phyloP scores from a whole-genome alignment of 805 yeast genomes.

The Candida nitratophila region DNA sequence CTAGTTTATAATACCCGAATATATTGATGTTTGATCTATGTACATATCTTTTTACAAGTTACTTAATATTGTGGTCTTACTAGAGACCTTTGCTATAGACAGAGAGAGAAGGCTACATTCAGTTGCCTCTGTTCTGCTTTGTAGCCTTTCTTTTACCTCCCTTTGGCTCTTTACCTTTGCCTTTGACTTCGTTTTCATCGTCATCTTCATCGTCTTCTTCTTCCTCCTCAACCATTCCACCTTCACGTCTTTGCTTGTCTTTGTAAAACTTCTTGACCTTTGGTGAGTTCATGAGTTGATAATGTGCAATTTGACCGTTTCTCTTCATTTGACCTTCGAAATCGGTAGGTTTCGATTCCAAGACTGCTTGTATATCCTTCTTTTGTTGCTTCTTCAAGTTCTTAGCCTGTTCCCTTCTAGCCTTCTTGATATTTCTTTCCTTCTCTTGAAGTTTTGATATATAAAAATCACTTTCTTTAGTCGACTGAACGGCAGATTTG shows the following conservation, averaged over 20 bases:
- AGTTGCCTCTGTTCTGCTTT: background rate
- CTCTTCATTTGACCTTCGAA: slow-evolving; percentile 13
- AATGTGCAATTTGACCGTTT: slow-evolving; percentile 22
- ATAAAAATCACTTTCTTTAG: slow-evolving; percentile 24
- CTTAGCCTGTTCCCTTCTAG: slow-evolving; percentile 18
- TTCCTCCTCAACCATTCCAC: slow-evolving; percentile 14
- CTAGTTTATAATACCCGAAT: no score
- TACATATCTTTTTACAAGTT: background rate
- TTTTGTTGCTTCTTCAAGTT: slow-evolving; percentile 16
- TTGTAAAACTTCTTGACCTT: slow-evolving; percentile 12
- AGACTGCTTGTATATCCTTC: slow-evolving; percentile 17
- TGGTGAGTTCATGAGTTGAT: slow-evolving; percentile 18
- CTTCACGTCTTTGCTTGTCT: background rate
- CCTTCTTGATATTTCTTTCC: slow-evolving; percentile 20
- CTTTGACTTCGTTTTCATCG: background rate
- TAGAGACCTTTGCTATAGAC: no score
- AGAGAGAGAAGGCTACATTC: no score
- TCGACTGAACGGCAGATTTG: slow-evolving; percentile 39
- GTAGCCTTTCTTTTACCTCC: background rate
- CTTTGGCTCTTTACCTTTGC: no score
- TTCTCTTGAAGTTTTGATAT: slow-evolving; percentile 27
- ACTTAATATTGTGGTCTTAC: no score
- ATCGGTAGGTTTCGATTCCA: slow-evolving; percentile 15
- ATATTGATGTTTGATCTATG: background rate
- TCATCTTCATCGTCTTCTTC: background rate